Base-by-base conservation (phyloP, 1,284 basidiomycete species). In the Ceratobasidium papillatum region DNA sequence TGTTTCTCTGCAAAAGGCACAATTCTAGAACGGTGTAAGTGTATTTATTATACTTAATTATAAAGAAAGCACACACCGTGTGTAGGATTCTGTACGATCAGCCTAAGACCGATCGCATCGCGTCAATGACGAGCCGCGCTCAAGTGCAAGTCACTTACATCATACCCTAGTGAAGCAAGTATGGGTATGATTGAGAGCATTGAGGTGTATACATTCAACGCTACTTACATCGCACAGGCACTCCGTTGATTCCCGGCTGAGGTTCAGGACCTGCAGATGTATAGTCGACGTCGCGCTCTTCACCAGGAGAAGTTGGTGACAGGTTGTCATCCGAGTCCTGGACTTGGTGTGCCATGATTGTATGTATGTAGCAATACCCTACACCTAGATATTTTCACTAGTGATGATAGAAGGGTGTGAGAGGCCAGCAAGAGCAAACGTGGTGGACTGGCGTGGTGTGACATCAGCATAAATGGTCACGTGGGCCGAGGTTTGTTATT, bases 51-150 rank as follows among this genome's bases (percentile, higher is more conserved):
- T 68, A 3, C 8, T 25, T 19, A 3, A 14, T 32, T 51, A 14
- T 4, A 36, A 52, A 9, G 8, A 30, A 17, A 9, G 22, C 45
- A 14, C 65, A 19, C 8, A 75, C 74, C 88, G 87, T 25, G 92
- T 94, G 80, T 94, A 94, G 11, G 92, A 79, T 81, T 94, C 92
- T 62, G 89, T 90, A 77, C 91, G 88, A 82, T 94, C 88, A 75
- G 92, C 92, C 92, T 94, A 65, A 78, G 38, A 64, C 74, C 30
- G 22, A 22, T 17, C 12, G 45, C 11, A 25, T 38, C 49, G 43
- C 25, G 17, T n/a, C 32, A 27, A 59, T 17, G 56, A 74, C 68
- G 54, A 76, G 64, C 22, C 25, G 3, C 22, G 27, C 45, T 19
- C 30, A 43, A 75, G 71, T 73, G 52, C 47, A 32, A 65, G 19